These are phyloP conservation scores for Bauhinia variegata DNA, from an alignment of 306 rosid species.

Conservation along the genomic window DNA sequence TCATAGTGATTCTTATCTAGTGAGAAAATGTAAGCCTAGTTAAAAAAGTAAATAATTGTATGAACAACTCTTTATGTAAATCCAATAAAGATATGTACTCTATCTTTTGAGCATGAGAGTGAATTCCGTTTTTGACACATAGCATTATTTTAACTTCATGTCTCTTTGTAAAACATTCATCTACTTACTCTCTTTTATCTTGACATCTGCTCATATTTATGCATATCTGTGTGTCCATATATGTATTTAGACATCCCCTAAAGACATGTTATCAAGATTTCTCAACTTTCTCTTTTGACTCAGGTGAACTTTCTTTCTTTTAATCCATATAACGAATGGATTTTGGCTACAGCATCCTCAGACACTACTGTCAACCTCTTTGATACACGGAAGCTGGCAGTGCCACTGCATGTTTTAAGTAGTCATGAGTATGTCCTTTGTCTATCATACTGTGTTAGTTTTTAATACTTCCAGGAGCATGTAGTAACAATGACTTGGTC, in stretches of 20 bases:
- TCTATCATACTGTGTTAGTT: slow-evolving; percentile 7
- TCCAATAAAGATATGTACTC: neutral
- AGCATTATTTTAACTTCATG: neutral
- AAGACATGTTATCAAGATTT: neutral
- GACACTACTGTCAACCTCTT: slow-evolving; percentile 79
- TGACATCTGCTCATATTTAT: neutral
- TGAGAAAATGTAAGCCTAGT: neutral
- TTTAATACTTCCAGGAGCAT: neutral
- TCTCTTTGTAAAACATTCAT: neutral
- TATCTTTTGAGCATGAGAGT: neutral
- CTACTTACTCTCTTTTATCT: neutral
- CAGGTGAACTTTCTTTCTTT: slow-evolving; percentile 93
- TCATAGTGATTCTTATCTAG: neutral
- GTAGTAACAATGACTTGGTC: neutral
- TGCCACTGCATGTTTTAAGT: slow-evolving; percentile 71
- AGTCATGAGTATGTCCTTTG: slow-evolving; percentile 70
- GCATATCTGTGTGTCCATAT: neutral
- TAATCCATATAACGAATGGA: slow-evolving; percentile 80
- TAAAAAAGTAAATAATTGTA: neutral
- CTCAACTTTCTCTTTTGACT: slow-evolving; percentile 24
- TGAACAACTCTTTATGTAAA: neutral
- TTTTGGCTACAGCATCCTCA: slow-evolving; percentile 94
- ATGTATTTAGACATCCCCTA: neutral
- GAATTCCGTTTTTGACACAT: neutral
- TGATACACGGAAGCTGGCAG: slow-evolving; percentile 72